Percentiles rank a stretch among this genome's conserved stretches.
Conservation (phyloP, 371 early-diverging fungal species). For the Mucor velutinosus region DNA sequence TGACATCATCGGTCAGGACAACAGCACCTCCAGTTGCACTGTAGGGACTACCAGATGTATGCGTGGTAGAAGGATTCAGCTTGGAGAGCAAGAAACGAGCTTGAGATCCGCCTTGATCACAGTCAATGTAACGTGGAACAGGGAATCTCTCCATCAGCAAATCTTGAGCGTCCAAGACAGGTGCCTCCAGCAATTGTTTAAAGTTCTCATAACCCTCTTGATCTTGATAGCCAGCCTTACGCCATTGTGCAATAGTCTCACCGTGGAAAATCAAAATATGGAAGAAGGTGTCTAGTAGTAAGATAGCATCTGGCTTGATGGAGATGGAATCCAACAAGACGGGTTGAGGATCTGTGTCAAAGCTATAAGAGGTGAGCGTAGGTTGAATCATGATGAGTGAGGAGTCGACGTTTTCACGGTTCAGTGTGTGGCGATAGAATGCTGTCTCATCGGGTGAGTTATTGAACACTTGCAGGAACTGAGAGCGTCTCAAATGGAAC, state of each 20-base stretch:
- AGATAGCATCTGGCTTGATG: conserved; percentile 93
- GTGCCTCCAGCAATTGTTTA: conserved; percentile 90
- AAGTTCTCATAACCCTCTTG: conserved; percentile 75
- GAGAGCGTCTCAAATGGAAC: conserved; percentile 98
- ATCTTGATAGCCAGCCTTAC: conserved; percentile 52
- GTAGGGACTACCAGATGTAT: conserved; percentile 73
- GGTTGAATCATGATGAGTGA: conserved; percentile 99
- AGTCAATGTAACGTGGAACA: conserved; percentile 97
- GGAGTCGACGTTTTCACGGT: conserved; percentile 94
- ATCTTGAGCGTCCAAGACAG: conserved; percentile 88
- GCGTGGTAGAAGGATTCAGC: conserved; percentile 98
- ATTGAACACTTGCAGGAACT: conserved; percentile 99
- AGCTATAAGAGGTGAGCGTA: conserved; percentile 92
- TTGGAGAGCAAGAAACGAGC: conserved; percentile 99
- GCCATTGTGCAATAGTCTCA: conserved; percentile 72
- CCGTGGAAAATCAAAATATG: conserved; percentile 56
- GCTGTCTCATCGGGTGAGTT: conserved; percentile 99
- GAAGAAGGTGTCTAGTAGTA: conserved; percentile 96
- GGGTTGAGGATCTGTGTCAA: conserved; percentile 90
- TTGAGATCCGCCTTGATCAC: conserved; percentile 98
- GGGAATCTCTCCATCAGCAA: conserved; percentile 96
- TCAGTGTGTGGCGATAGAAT: conserved; percentile 92
- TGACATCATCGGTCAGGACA: conserved; percentile 98
- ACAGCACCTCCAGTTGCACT: conserved; percentile 75
- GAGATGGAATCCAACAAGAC: conserved; percentile 98